These are phyloP conservation scores for Penicillium tannophilum DNA, from an alignment of 495 filamentous ascomycete species.

Conservation along the genomic window DNA sequence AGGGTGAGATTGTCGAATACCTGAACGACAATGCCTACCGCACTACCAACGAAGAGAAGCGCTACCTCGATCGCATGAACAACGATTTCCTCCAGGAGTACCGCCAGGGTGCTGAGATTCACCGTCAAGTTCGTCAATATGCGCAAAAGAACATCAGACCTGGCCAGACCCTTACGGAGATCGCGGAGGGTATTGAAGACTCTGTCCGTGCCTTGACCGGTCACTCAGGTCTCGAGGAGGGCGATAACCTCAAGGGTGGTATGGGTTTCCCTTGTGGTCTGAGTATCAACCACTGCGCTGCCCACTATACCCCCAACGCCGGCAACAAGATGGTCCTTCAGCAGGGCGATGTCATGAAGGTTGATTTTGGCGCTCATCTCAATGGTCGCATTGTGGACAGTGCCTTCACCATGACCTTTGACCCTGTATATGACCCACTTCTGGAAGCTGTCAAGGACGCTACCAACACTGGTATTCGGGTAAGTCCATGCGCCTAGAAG, in stretches of 20 bases:
- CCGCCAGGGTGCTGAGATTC: slow-evolving; percentile 80
- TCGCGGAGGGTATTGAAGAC: slow-evolving; percentile 64
- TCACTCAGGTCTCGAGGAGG: slow-evolving; percentile 59
- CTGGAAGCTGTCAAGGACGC: slow-evolving; percentile 63
- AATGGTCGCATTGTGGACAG: slow-evolving; percentile 68
- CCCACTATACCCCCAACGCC: slow-evolving; percentile 66
- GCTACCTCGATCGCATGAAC: slow-evolving; percentile 80
- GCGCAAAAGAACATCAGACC: slow-evolving; percentile 58
- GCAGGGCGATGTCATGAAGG: slow-evolving; percentile 63
- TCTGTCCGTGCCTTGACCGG: slow-evolving; percentile 59
- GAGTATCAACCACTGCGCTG: slow-evolving; percentile 60
- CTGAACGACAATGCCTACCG: slow-evolving; percentile 76
- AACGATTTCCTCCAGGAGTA: slow-evolving; percentile 85
- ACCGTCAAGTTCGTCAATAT: slow-evolving; percentile 63
- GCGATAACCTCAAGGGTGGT: slow-evolving; percentile 57
- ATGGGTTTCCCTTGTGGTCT: slow-evolving; percentile 67
- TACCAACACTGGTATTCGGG: slow-evolving; percentile 62
- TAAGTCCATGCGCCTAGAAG: slow-evolving; percentile 18
- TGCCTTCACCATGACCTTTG: slow-evolving; percentile 65
- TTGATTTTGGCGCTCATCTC: slow-evolving; percentile 68
- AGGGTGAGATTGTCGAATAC: slow-evolving; percentile 79
- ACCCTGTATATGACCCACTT: slow-evolving; percentile 62
- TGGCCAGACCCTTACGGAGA: slow-evolving; percentile 58
- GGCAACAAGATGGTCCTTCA: slow-evolving; percentile 61
- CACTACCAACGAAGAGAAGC: slow-evolving; percentile 85